Conservation (phyloP, 2,329 filamentous ascomycete species). For the Geosmithia morbida region DNA sequence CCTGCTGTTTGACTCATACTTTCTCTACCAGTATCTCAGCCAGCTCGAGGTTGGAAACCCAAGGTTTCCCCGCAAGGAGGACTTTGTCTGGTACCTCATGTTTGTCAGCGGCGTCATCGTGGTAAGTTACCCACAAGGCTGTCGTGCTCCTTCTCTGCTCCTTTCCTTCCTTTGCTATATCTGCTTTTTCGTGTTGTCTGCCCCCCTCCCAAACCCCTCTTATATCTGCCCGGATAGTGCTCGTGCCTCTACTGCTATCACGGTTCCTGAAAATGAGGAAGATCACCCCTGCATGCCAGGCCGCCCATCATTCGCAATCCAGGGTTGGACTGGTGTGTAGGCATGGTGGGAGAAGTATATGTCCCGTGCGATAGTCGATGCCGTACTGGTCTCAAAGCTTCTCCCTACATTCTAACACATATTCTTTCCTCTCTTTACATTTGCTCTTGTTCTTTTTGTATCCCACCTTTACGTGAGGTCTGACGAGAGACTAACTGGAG, state of each 20-base stretch:
- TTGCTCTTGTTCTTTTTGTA: background rate
- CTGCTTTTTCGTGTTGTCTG: too few relatives aligned
- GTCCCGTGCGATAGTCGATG: constrained; percentile 46
- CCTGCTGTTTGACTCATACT: constrained; percentile 62
- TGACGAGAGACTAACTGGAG: constrained; percentile 2
- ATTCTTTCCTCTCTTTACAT: background rate
- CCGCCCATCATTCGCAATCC: constrained; percentile 54
- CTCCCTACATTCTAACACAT: constrained; percentile 39
- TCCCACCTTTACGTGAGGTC: background rate
- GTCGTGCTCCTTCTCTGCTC: constrained; percentile 4
- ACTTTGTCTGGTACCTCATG: constrained; percentile 66
- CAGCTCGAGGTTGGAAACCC: constrained; percentile 58
- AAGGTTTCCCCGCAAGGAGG: constrained; percentile 61
- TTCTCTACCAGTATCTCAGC: constrained; percentile 61
- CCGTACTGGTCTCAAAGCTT: constrained; percentile 39
- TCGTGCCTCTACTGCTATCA: constrained; percentile 49
- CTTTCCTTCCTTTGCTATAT: background rate
- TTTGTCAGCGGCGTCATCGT: constrained; percentile 60
- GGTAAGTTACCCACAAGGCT: constrained; percentile 44
- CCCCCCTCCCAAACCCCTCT: constrained; percentile 23
- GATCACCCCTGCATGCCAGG: constrained; percentile 54
- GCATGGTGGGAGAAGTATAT: constrained; percentile 64
- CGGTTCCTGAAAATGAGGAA: constrained; percentile 79
- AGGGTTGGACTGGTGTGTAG: constrained; percentile 51
- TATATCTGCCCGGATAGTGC: constrained; percentile 71